Base-by-base conservation (phyloP, 305 asterid species). In the Ilex paraguariensis region DNA sequence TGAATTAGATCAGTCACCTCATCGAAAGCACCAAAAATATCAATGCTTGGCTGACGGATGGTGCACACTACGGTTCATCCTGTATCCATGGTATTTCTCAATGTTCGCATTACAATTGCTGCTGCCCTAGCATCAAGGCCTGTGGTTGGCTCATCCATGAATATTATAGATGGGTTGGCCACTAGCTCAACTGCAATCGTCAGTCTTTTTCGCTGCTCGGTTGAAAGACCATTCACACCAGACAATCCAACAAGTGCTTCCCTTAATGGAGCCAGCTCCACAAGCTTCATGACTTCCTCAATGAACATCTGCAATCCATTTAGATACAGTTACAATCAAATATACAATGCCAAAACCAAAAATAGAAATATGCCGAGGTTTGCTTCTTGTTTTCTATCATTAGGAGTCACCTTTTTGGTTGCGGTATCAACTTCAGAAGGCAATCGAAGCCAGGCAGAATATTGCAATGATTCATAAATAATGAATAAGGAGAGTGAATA, bases 131-230 rank as follows among this genome's bases (percentile, higher is more conserved):
- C 60, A 56, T 56, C 60, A 31, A 56, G 60, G 8, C 60, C 60
- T 6, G 60, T 33, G 39, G 60, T 56, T 56, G 60, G 60, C 42
- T 56, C 60, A 56, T 56, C 60, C 60, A 56, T 56, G 42, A 56
- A 56, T 28, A 56, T 56, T 56, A 56, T 56, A 31, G 60, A 56
- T 32, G 60, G 60, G n/a, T 56, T 56, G 15, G 60, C 60, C 60
- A 56, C 60, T 5, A 56, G 60, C 60, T 56, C 60, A 32, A 56
- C 60, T 40, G 60, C 60, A 30, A 56, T n/a, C 5, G 60, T 56
- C 60, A 56, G 16, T 13, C 60, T 56, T 10, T 56, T 56, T 3
- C 60, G 13, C 60, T 56, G 60, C 16, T 56, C 60, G 16, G 60
- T 56, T 31, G 60, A 28, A 31, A 56, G 60, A 9, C 60, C 60